Evolutionary conservation across 2,329 filamentous ascomycete genomes (phyloP).

Genomic region (Tolypocladium sp.): DNA sequence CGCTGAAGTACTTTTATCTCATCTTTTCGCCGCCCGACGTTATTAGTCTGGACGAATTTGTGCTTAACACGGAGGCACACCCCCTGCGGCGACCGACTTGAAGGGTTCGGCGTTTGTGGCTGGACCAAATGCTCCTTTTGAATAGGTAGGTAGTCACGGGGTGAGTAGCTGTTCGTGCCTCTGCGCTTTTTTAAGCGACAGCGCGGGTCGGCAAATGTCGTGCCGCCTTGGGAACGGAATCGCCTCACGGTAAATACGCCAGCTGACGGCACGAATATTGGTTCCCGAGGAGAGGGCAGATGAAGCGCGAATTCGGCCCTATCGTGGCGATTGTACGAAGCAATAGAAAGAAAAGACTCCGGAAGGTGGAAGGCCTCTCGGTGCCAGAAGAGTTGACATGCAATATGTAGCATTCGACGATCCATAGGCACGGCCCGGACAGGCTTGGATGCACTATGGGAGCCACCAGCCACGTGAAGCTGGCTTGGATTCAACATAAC

Average conservation of each 20-base stretch:
- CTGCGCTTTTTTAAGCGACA: not conserved
- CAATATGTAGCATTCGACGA: not conserved
- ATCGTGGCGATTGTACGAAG: not conserved
- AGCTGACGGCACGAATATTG: not conserved
- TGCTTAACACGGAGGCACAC: conserved; percentile 43
- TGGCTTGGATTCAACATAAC: not conserved
- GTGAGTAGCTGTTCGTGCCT: not conserved
- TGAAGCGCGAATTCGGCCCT: not conserved
- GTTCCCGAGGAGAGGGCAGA: not conserved
- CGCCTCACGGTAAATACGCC: not conserved
- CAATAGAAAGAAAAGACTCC: not conserved
- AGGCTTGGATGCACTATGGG: not conserved
- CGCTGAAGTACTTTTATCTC: conserved; percentile 67
- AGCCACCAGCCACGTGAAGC: not conserved
- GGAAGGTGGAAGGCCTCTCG: not conserved
- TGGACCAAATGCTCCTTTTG: not conserved
- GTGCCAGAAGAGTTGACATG: not conserved
- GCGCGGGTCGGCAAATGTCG: not conserved
- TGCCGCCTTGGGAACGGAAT: not conserved
- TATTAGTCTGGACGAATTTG: conserved; percentile 58
- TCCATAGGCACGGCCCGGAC: not conserved
- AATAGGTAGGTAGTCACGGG: not conserved
- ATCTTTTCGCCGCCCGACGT: conserved; percentile 58
- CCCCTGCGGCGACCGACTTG: conserved; percentile 3
- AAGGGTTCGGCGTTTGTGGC: not conserved